Evolutionary conservation across 345 rosid species (phyloP), one percentile per base, ranked within the genome.

Genomic region (Ceriops zippeliana): DNA sequence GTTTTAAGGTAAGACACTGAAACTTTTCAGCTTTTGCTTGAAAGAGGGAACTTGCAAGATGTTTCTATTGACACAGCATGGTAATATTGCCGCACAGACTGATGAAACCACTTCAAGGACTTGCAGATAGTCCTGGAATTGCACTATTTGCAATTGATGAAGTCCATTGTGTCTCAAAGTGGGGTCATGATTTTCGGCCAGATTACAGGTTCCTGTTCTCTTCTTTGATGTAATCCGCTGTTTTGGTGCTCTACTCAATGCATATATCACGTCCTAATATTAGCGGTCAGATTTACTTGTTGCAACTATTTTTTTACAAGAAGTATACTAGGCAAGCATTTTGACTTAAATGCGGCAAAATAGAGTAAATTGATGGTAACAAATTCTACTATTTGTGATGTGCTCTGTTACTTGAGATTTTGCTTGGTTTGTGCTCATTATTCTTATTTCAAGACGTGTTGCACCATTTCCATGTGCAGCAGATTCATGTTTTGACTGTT

Each of bases 161-260:
- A 77, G 98, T 70, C 6, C 98, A 92, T 72, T 92, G 98, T 72
- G 89, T 92, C 72, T 92, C 98, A 52, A 90, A 90, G 71, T 92
- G 98, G 98, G 97, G 98, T 73, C 97, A 92, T 83, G 91, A 90
- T 79, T 92, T 92, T 78, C 91, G 97, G 56, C 96, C 91, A 4
- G 85, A 81, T 73, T 92, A 89, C 74, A 78, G 98, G 98, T 90
- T 60, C 28, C 27, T 42, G 19, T 38, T 68, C 63, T 61, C 19
- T 49, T 9, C n/a, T 32, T 61, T 32, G 32, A 42, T 42, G 30
- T 21, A 8, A 32, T 56, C 58, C 51, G 68, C 54, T 37, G 7
- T 19, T 21, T 38, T 15, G 19, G 20, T 7, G 7, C 42, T 28
- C 28, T 42, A 15, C 49, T 11, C 49, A 42, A 42, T 11, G 17